Base-by-base conservation (phyloP, 2,329 filamentous ascomycete species). In the Exophiala alcalophila region DNA sequence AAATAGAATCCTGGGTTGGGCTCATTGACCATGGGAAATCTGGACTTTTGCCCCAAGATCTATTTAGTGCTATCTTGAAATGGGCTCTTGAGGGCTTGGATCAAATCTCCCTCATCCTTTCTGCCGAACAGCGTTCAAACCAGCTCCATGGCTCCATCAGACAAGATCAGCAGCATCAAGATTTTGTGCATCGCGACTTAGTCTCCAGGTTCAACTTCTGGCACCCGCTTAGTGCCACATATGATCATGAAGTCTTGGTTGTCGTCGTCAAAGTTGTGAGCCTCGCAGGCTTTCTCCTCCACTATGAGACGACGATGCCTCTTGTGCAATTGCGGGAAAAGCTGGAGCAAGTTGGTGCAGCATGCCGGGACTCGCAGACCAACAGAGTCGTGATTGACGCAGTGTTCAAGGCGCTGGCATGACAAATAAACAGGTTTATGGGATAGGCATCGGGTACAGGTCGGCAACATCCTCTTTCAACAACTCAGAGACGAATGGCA, bases 1-100 rank as follows among this genome's bases (percentile, higher is more conserved):
- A 96, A 62, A 72, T 81, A 3, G 66, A 73, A 12, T 62, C 80
- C n/a, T 96, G 89, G 88, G 66, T 73, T 0, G 62, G 61, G 11
- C 67, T 78, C 2, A 65, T 85, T 20, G 49, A 55, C 4, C 47
- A 53, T 0, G 27, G 24, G 5, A 28, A 30, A n/a, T 14, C 33
- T 19, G 16, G 14, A 8, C 14, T 12, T 10, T 11, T 49, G 4
- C 18, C 30, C 12, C 24, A 16, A 6, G 24, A 41, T 6, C 25
- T 44, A 3, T 33, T 57, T 3, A 27, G 40, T 11, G 29, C 52
- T 2, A 46, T 63, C 3, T 32, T 49, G 0, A 18, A 34, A 0
- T 86, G 82, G 80, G 65, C 74, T 0, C 49, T 57, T 1, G 62
- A 65, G 1, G 80, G 77, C 0, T 56, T 86, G 21, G 35, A 44